Evolutionary conservation across 108 stramenopile species (phyloP).

Genomic region (Skeletonema menzelii): DNA sequence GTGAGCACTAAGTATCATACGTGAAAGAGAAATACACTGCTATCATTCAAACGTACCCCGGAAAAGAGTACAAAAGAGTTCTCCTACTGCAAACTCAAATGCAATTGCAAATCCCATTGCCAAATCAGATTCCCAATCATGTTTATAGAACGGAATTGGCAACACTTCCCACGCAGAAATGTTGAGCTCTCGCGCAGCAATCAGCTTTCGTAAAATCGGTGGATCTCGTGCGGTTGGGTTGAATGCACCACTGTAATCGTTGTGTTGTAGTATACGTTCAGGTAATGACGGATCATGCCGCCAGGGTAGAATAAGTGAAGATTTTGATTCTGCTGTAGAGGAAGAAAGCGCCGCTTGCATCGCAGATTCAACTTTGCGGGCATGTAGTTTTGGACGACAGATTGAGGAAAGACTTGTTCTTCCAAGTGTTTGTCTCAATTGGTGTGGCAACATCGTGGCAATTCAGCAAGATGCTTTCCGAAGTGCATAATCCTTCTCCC

Average conservation of each 20-base stretch:
- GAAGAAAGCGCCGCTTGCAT: background rate
- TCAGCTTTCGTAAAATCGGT: conserved; percentile 23
- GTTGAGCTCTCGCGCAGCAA: conserved; percentile 34
- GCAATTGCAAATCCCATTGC: conserved; percentile 17
- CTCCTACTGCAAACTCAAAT: conserved; percentile 20
- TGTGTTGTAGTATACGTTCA: conserved; percentile 3
- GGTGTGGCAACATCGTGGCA: background rate
- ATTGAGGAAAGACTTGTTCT: background rate
- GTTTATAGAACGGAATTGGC: conserved; percentile 25
- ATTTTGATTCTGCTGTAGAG: background rate
- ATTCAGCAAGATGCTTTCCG: background rate
- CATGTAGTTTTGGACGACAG: background rate
- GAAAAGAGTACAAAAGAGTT: conserved; percentile 5
- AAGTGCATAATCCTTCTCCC: background rate
- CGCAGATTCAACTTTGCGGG: background rate
- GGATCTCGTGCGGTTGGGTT: conserved; percentile 25
- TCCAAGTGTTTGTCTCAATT: background rate
- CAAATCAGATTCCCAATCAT: conserved; percentile 40
- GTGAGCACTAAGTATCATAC: background rate
- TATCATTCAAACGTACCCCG: background rate
- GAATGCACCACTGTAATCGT: conserved; percentile 38
- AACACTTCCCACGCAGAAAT: conserved; percentile 28
- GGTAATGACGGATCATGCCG: conserved; percentile 22
- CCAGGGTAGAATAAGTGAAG: conserved; percentile 28
- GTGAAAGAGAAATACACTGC: background rate